Evolutionary conservation across 768 basidiomycete genomes (phyloP).

Genomic region (Psilocybe subaeruginosa): DNA sequence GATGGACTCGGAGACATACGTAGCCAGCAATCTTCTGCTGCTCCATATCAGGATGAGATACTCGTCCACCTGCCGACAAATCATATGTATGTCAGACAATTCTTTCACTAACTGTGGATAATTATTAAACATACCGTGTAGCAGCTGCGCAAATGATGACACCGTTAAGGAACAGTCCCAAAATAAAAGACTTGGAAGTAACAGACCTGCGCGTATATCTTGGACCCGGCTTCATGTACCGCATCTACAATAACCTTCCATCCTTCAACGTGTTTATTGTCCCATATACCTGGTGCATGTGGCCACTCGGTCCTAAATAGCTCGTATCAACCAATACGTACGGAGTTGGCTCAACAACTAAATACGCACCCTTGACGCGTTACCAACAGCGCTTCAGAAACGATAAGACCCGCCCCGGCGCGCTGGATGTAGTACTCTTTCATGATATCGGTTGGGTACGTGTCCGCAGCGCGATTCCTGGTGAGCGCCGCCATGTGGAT

Average conservation of each 20-base stretch:
- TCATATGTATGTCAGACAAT: neutral
- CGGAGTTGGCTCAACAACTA: too few relatives aligned
- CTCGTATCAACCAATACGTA: neutral
- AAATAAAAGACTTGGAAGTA: too few relatives aligned
- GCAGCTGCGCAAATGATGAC: neutral
- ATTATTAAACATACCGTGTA: neutral
- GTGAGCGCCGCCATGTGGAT: conserved; percentile 44
- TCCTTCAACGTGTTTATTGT: conserved; percentile 32
- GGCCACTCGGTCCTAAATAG: conserved; percentile 35
- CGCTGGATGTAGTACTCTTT: conserved; percentile 39
- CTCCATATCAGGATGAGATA: conserved; percentile 37
- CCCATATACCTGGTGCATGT: conserved; percentile 42
- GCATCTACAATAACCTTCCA: conserved; percentile 42
- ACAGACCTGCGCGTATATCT: conserved; percentile 39
- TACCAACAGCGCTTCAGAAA: conserved; percentile 35
- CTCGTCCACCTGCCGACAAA: conserved; percentile 31
- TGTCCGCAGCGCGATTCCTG: conserved; percentile 38
- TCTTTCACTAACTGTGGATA: neutral
- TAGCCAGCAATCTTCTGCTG: conserved; percentile 39
- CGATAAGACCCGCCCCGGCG: conserved; percentile 34
- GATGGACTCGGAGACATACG: conserved; percentile 18
- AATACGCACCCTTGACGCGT: conserved; percentile 30
- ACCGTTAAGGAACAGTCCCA: neutral
- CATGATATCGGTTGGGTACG: conserved; percentile 37
- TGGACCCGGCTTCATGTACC: conserved; percentile 41